Base-by-base conservation (phyloP, 768 basidiomycete species). In the Leccinum disarticulatum region DNA sequence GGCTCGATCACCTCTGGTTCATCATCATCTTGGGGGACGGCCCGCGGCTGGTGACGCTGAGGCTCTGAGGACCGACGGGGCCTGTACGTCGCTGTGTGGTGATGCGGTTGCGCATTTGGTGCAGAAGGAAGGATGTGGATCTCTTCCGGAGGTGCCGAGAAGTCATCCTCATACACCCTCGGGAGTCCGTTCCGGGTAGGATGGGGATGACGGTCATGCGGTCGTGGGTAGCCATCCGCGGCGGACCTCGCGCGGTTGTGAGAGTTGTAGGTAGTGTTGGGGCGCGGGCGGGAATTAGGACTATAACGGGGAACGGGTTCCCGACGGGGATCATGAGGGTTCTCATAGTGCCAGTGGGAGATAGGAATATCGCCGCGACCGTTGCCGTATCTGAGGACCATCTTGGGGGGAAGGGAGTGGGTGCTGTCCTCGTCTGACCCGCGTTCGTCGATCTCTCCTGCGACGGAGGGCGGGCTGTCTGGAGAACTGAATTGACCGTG, bases 361-460 rank as follows among this genome's bases (percentile, higher is more conserved):
- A 90, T 86, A 36, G 87, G 85, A 8, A 86, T 72, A 72, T 89
- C 86, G 2, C 80, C 80, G 41, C 85, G 71, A 3, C 90, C 88
- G 67, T 88, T 84, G 22, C 76, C 78, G 70, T 85, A 91, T 56
- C 82, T 82, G 65, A 91, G 74, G 60, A 90, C 73, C 87, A 91
- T 89, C 66, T 81, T 84, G 4, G 90, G 89, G 2, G 90, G 90
- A 11, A 84, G 65, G 0, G 81, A 81, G 59, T 75, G 76, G 15
- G 70, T 63, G 62, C 78, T 81, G 58, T 72, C 76, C 0, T 70
- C 72, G 66, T 81, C 80, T 4, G 80, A 80, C 6, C 73, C 77
- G 56, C 57, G 60, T 10, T 65, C 72, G 6, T 77, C 80, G 43
- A 81, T 71, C 33, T 85, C 69, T 35, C 74, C 78, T 43, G 57